Evolutionary conservation across 2,329 filamentous ascomycete species (phyloP).

Genomic region (Dendryphion nanum): DNA sequence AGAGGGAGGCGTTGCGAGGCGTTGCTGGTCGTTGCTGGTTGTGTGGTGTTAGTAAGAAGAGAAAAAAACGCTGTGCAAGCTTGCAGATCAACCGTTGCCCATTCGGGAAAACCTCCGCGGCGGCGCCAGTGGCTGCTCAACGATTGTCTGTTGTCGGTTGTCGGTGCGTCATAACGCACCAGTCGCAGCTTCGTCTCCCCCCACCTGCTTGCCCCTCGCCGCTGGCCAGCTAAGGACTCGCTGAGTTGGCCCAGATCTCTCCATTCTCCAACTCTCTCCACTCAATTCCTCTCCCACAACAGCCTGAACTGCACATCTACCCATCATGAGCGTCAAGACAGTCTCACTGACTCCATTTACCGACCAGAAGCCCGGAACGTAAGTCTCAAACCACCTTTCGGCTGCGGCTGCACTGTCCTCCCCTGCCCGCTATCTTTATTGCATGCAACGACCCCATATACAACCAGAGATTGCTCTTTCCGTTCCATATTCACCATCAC

Average conservation of each 20-base stretch:
- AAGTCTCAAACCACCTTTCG: slow-evolving; percentile 49
- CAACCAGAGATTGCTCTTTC: slow-evolving; percentile 13
- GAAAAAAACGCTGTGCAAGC: too few species aligned
- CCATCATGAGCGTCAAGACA: slow-evolving; percentile 66
- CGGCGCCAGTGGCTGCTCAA: too few species aligned
- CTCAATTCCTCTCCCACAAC: slow-evolving; percentile 17
- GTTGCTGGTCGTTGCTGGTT: too few species aligned
- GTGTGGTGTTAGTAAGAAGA: too few species aligned
- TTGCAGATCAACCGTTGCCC: too few species aligned
- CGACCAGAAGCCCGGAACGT: slow-evolving; percentile 99
- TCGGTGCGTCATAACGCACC: slow-evolving; percentile 4
- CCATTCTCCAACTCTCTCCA: slow-evolving; percentile 15
- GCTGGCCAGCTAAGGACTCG: slow-evolving; percentile 21
- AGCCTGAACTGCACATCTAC: slow-evolving; percentile 18
- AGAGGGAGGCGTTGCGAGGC: too few species aligned
- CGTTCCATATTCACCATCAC: slow-evolving; percentile 6
- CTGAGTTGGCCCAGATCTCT: slow-evolving; percentile 13
- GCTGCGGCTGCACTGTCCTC: slow-evolving; percentile 12
- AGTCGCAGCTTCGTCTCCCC: too few species aligned
- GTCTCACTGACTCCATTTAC: slow-evolving; percentile 82
- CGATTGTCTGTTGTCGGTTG: too few species aligned
- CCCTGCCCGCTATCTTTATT: slow-evolving; percentile 14
- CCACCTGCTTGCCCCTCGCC: slow-evolving; percentile 1
- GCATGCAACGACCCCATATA: slow-evolving; percentile 10
- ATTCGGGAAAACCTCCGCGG: too few species aligned